phyloP scores from a whole-genome alignment of 163 green algal species.

The Scenedesmus sp. region DNA sequence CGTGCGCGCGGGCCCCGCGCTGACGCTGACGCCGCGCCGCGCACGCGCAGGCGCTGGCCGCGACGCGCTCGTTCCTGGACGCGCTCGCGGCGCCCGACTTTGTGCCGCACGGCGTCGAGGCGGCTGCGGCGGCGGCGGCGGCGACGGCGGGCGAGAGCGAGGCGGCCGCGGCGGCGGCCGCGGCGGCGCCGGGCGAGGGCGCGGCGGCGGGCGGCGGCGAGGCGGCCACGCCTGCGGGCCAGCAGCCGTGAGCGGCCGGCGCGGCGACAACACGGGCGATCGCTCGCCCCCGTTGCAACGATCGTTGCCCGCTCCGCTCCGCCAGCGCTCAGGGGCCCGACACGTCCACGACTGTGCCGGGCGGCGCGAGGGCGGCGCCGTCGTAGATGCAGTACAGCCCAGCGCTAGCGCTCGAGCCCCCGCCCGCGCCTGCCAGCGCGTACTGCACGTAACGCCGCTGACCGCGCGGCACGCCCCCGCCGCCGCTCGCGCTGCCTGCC shows the following conservation, averaged over 20 bases:
- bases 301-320: no score
- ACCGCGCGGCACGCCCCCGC: background rate
- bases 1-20: background rate
- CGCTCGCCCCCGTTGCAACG: no score
- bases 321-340: background rate
- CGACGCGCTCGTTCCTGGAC: slow-evolving; percentile 18
- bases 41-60: slow-evolving; percentile 1
- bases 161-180: no score
- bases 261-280: no score
- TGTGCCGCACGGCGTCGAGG: slow-evolving; percentile 19
- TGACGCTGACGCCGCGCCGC: background rate
- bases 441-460: slow-evolving; percentile 56
- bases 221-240: no score
- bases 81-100: slow-evolving; percentile 5
- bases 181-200: no score
- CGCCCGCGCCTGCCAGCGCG: slow-evolving; percentile 46
- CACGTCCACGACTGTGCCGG: background rate
- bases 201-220: no score
- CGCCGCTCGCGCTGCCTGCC: background rate
- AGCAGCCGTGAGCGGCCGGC: no score
- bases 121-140: background rate
- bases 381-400: slow-evolving; percentile 48
- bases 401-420: slow-evolving; percentile 7
- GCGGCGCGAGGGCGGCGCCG: background rate
- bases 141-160: no score